Evolutionary conservation across 2,329 filamentous ascomycete genomes (phyloP), one percentile per base, ranked within the genome.

Genomic region (Coniochaeta ligniaria): DNA sequence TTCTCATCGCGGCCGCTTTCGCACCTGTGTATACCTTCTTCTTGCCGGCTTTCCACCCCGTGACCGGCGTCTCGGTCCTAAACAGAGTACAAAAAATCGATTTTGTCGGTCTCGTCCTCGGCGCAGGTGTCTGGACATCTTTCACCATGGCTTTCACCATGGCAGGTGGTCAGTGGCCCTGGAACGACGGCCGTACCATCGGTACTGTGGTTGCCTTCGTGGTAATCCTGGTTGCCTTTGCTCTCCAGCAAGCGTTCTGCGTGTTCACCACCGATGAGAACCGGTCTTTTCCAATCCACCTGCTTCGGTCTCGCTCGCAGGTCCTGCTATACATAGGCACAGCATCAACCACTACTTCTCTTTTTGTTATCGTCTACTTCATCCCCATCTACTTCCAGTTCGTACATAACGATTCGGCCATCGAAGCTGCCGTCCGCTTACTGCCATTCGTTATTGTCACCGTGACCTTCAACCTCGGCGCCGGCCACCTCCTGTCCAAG

Each of bases 341-440:
- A 1, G 69, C 73, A 3, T 66, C 66, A 22, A 67, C 68, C 2
- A 70, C 63, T 11, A 70, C 71, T 1, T 67, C 66, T 4, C 65
- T 74, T 41, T 76, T 75, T 57, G 71, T 78, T 47, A 58, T 71
- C 0, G 68, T 78, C 26, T 83, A 81, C 66, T 83, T 78, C 66
- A 77, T 81, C 31, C 81, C 81, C 0, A 68, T 83, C 8, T 82
- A 75, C 67, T 83, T 83, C 69, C 75, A 80, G 60, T 83, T 82
- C 65, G 73, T 72, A 0, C 68, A 69, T 3, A 70, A 71, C 3
- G 80, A 82, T 59, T 66, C 60, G 1, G 69, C 75, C 0, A 62
- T 80, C 12, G 62, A 70, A 45, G 73, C 76, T 3, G 76, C 71
- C 1, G 71, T 78, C 1, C 72, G 74, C 24, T 66, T 80, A 0